Base-by-base conservation (phyloP, 805 yeast species). In the Starmerella apis region DNA sequence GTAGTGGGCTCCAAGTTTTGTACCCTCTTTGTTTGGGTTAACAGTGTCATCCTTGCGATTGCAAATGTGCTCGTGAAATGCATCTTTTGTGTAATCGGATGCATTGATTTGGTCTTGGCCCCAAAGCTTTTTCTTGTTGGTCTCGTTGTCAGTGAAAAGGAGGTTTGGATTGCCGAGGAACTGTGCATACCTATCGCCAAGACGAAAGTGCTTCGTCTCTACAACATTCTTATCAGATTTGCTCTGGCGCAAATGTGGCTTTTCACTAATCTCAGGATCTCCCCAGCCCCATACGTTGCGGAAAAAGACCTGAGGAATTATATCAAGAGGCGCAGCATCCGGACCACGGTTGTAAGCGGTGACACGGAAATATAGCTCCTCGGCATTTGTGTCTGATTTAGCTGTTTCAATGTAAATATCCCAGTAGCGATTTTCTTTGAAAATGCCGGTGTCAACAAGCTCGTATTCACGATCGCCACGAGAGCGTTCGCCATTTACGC, bases 251-350 rank as follows among this genome's bases (percentile, higher is more conserved):
- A 62, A 48, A 8, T 37, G 22, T 16, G 66, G 66, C 47, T 55
- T 56, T 19, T 59, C 49, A 11, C 56, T 56, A 3, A 53, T 53
- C 35, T 62, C 60, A 55, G 76, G 79, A 49, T 70, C 70, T 46
- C 57, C 59, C 95, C 96, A 87, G n/a, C 82, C 70, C 96, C 96
- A 87, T 14, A 92, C 84, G 68, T 87, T 87, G 68, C 96, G 76
- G 68, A 81, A 84, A 56, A 80, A 78, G 27, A 85, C 68, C 57
- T 87, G 96, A 9, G 96, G 96, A 53, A 84, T 66, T 39, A 88
- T 75, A 65, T 86, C 94, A 52, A 87, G 70, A 1, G 95, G 94
- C n/a, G 95, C 95, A 4, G 92, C 74, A 49, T 83, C 79, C 49
- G 77, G 77, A 33, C 92, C 80, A 56, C 95, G 72, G 65, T 87